These are phyloP conservation scores for Poa annua DNA, from an alignment of 176 grass and related monocot genomes.

Conservation along the genomic window DNA sequence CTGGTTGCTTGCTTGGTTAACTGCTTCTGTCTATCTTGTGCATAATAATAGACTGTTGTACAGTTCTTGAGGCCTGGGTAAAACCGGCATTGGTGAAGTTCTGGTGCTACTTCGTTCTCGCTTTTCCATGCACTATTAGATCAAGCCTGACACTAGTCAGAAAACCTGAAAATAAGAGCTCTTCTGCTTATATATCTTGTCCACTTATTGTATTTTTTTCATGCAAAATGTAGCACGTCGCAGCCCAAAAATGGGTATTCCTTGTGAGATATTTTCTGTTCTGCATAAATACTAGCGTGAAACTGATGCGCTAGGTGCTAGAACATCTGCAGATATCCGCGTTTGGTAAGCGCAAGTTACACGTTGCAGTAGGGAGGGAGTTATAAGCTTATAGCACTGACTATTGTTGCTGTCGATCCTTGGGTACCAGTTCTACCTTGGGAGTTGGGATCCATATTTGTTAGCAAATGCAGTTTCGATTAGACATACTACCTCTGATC, in stretches of 20 bases:
- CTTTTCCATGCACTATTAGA: neutral
- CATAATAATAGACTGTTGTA: neutral
- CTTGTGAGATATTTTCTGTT: neutral
- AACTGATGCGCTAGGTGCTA: neutral
- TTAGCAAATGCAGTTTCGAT: neutral
- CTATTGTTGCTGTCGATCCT: neutral
- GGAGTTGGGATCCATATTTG: neutral
- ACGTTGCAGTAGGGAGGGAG: neutral
- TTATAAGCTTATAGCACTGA: neutral
- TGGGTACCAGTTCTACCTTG: neutral
- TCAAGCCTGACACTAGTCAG: neutral
- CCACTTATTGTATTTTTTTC: neutral
- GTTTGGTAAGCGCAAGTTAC: neutral
- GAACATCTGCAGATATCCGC: neutral
- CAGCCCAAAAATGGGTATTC: neutral
- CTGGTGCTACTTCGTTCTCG: neutral
- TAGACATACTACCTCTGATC: no score
- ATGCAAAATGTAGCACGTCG: neutral
- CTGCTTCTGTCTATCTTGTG: neutral
- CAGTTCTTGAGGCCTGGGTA: neutral
- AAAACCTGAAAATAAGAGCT: neutral
- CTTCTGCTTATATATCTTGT: neutral
- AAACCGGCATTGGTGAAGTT: neutral
- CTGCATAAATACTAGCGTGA: neutral
- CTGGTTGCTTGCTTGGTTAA: neutral